Percentiles rank a stretch among this genome's conserved stretches.
Conservation (phyloP, 306 rosid species). For the Begonia loranthoides region DNA sequence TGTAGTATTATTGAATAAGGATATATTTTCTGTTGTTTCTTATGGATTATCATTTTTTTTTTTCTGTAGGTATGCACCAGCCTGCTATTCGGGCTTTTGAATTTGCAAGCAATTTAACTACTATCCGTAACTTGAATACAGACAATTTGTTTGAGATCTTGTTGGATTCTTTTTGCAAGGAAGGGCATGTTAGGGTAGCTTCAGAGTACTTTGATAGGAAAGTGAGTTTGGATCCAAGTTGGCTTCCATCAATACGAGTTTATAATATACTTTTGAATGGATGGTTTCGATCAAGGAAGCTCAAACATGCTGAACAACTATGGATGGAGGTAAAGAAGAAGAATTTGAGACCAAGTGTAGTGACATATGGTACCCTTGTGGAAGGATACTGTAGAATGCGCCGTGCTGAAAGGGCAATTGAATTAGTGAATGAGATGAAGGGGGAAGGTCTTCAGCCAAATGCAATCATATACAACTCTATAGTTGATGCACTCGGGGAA, state of each 20-base stretch:
- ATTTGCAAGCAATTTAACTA: conserved; percentile 31
- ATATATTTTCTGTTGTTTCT: conserved; percentile 1
- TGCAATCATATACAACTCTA: conserved; percentile 69
- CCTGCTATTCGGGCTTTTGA: conserved; percentile 63
- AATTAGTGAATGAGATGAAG: conserved; percentile 59
- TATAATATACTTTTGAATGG: conserved; percentile 64
- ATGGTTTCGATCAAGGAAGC: conserved; percentile 75
- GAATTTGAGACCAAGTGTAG: conserved; percentile 58
- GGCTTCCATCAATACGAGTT: conserved; percentile 46
- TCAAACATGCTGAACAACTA: conserved; percentile 62
- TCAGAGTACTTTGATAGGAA: conserved; percentile 23
- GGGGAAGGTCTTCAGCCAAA: conserved; percentile 56
- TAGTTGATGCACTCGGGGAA: conserved; percentile 75
- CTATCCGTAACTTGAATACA: conserved; percentile 25
- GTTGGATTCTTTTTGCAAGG: conserved; percentile 85
- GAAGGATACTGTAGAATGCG: conserved; percentile 87
- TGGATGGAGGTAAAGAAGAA: conserved; percentile 74
- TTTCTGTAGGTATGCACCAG: conserved; percentile 26
- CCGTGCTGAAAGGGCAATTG: conserved; percentile 50
- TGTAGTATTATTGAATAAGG: background rate
- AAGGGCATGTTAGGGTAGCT: conserved; percentile 45
- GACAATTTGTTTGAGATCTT: conserved; percentile 64
- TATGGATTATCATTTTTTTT: conserved; percentile 3
- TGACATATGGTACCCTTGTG: conserved; percentile 85
- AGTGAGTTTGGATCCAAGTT: conserved; percentile 13